These are phyloP conservation scores for Setaria italica DNA, from an alignment of 202 grass and related monocot genomes.

Conservation along the genomic window DNA sequence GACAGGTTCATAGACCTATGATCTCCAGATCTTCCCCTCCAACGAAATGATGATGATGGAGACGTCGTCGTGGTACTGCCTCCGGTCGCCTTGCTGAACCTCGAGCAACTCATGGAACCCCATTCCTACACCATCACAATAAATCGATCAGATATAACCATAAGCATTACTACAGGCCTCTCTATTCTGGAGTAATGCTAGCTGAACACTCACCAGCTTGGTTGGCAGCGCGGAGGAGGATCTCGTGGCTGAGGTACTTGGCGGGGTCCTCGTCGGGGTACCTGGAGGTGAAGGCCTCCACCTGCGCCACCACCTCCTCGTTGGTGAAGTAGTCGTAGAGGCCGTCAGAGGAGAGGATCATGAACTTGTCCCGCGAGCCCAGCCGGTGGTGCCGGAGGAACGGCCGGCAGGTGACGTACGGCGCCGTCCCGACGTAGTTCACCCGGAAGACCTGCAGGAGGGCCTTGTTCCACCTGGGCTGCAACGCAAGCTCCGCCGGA, in stretches of 20 bases:
- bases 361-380: constrained; percentile 50
- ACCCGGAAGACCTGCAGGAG: constrained; percentile 71
- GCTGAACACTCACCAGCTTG: constrained; percentile 56
- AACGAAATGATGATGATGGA: constrained; percentile 89
- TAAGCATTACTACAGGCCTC: neutral
- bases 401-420: constrained; percentile 74
- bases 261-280: constrained; percentile 77
- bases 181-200: too few relatives aligned
- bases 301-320: constrained; percentile 68
- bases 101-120: constrained; percentile 74
- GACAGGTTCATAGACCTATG: constrained; percentile 28
- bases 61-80: constrained; percentile 77
- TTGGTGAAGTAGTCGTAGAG: constrained; percentile 89
- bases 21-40: constrained; percentile 82
- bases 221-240: constrained; percentile 71
- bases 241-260: constrained; percentile 72
- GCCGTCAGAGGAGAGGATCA: constrained; percentile 88
- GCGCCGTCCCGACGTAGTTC: constrained; percentile 62
- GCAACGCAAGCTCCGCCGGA: neutral
- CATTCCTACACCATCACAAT: constrained; percentile 54
- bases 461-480: constrained; percentile 66
- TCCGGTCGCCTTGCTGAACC: constrained; percentile 66
- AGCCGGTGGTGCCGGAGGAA: constrained; percentile 66
- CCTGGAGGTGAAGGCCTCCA: constrained; percentile 60
- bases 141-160: neutral